Conservation (phyloP, 2,329 filamentous ascomycete species). For the Leptodontidium sp. region DNA sequence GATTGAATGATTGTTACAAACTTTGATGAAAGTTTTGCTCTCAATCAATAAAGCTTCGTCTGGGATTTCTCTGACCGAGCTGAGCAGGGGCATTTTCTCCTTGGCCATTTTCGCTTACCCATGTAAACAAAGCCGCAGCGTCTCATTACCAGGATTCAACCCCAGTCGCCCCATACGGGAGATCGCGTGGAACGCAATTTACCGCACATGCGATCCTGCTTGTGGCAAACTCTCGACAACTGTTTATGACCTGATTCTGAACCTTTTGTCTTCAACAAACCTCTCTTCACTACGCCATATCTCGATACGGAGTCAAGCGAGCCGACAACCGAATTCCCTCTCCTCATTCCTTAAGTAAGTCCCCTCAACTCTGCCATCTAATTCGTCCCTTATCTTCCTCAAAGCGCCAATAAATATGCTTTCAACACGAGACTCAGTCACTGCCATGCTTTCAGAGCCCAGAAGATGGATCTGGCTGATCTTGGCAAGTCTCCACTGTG, state of each 20-base stretch:
- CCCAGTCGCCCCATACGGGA: background rate
- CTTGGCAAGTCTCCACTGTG: background rate
- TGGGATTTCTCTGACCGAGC: too few species aligned
- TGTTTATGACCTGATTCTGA: background rate
- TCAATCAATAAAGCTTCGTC: background rate
- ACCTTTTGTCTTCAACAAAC: background rate
- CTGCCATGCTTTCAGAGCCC: too few species aligned
- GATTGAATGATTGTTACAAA: too few species aligned
- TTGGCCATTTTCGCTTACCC: background rate
- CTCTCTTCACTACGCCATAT: background rate
- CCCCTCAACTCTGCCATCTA: too few species aligned
- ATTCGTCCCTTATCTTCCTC: too few species aligned
- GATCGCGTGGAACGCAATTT: background rate
- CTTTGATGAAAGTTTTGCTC: too few species aligned
- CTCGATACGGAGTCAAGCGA: too few species aligned
- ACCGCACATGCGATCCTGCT: background rate
- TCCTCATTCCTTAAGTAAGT: too few species aligned
- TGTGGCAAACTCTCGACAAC: background rate
- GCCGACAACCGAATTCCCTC: too few species aligned
- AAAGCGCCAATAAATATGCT: too few species aligned
- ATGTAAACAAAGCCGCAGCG: conserved; percentile 1
- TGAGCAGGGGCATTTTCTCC: too few species aligned
- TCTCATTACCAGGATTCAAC: background rate
- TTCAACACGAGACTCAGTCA: too few species aligned
- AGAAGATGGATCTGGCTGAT: background rate